Base-by-base conservation (phyloP, 1,139 yeast genomes). In the Meyerozyma elateridarum region DNA sequence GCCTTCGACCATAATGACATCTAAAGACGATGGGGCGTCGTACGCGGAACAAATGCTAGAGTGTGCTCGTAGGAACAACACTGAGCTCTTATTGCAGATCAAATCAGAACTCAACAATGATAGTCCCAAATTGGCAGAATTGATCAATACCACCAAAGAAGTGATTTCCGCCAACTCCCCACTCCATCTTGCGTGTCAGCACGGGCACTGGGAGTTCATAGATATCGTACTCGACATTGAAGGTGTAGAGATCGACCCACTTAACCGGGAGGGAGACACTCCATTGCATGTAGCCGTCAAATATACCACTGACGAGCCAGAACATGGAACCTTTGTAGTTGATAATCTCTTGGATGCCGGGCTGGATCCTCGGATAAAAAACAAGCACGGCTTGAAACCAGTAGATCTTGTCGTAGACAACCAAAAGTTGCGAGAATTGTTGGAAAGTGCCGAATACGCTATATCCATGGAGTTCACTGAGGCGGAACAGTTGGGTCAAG, bases 271-370 rank as follows among this genome's bases (percentile, higher is more conserved):
- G 32, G 88, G 88, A 21, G 89, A 85, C 42, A 87, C 97, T 1
- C 97, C 98, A 8, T 70, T 91, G 45, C 97, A 91, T 59, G 63
- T 74, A 43, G 94, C 95, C 3, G 95, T 82, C 8, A 74, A 75
- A 44, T 88, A 84, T 51, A 69, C 89, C 15, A 64, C 64, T 29
- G 76, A 75, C 11, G 96, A 91, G 51, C 84, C 91, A 0, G 96
- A 85, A 39, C 91, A 83, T 56, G 96, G 96, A 1, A 64, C 73
- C 26, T 88, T 82, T 47, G 70, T 91, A 29, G 70, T 79, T 6
- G 95, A 87, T 48, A 84, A 83, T 53, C 68, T 91, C 41, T 66
- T 91, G 38, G 96, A 89, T 49, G 96, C 95, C 21, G 98, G 97
- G 2, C 80, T 95, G 1, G 94, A 89, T 56, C 88, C 95, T n/a